Evolutionary conservation across 106 monocot species (phyloP).

Genomic region (Allium fistulosum): DNA sequence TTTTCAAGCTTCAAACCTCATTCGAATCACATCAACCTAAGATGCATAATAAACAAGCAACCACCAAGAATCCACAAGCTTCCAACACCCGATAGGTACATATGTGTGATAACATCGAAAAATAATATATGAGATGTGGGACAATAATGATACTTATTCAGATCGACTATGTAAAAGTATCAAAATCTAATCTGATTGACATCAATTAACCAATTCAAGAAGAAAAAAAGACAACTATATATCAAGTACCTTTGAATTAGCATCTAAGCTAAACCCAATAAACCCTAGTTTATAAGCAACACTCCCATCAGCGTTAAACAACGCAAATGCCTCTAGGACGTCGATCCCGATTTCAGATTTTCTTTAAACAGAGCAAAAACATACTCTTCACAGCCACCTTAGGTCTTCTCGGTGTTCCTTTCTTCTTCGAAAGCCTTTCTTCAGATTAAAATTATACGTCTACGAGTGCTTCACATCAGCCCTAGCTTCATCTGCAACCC

Average conservation of each 20-base stretch:
- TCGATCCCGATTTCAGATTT: conserved; percentile 52
- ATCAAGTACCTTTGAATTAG: conserved; percentile 5
- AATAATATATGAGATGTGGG: too few species aligned
- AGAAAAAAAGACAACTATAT: not conserved
- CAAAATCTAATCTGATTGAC: too few species aligned
- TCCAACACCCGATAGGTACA: not conserved
- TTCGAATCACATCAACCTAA: not conserved
- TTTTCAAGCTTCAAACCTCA: too few species aligned
- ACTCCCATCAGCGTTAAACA: conserved; percentile 76
- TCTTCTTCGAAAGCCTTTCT: conserved; percentile 59
- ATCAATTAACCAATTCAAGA: too few species aligned
- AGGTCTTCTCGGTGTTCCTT: conserved; percentile 75
- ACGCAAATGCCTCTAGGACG: conserved; percentile 66
- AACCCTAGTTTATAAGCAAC: conserved; percentile 65
- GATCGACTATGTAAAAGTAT: too few species aligned
- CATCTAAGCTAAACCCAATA: conserved; percentile 41
- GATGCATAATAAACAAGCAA: not conserved
- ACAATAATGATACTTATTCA: too few species aligned
- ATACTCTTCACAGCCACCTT: conserved; percentile 42
- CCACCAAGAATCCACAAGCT: not conserved
- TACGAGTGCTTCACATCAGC: conserved; percentile 50
- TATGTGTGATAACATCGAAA: not conserved
- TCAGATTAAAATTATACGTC: conserved; percentile 64
- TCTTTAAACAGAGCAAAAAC: conserved; percentile 84
- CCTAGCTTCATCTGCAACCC: conserved; percentile 45